phyloP scores from a whole-genome alignment of 2,329 filamentous ascomycete species.

The Trichoderma arundinaceum region DNA sequence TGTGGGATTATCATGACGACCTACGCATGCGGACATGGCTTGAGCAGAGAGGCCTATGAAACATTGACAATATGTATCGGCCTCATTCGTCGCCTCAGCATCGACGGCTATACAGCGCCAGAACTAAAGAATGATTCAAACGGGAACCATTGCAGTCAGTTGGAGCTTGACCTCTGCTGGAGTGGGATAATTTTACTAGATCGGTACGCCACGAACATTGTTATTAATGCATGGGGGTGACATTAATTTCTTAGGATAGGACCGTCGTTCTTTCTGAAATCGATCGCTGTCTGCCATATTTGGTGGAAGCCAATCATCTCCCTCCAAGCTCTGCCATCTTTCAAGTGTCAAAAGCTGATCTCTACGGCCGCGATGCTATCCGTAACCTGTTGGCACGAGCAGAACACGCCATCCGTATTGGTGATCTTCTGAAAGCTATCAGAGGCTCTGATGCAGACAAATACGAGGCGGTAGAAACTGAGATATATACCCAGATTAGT shows the following conservation, averaged over 20 bases:
- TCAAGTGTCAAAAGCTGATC: conserved; percentile 1
- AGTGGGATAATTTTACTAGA: conserved; percentile 12
- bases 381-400: conserved; percentile 17
- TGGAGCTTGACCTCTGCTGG: conserved; percentile 12
- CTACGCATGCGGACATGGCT: conserved; percentile 15
- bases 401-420: conserved; percentile 11
- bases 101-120: not conserved
- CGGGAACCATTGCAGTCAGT: not conserved
- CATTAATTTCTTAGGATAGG: not conserved
- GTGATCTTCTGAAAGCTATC: not conserved
- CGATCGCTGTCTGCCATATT: conserved; percentile 8
- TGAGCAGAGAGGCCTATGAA: conserved; percentile 13
- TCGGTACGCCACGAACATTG: not conserved
- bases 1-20: conserved; percentile 9
- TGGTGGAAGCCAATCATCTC: not conserved
- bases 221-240: not conserved
- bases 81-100: conserved; percentile 15
- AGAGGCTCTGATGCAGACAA: not conserved
- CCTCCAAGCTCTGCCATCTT: conserved; percentile 5
- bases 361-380: not conserved
- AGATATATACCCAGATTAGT: not conserved
- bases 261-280: conserved; percentile 4
- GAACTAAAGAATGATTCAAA: too few species aligned
- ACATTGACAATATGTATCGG: conserved; percentile 15
- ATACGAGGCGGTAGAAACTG: not conserved